Conservation (phyloP, 2,329 filamentous ascomycete genomes). For the Cryoendolithus antarcticus region DNA sequence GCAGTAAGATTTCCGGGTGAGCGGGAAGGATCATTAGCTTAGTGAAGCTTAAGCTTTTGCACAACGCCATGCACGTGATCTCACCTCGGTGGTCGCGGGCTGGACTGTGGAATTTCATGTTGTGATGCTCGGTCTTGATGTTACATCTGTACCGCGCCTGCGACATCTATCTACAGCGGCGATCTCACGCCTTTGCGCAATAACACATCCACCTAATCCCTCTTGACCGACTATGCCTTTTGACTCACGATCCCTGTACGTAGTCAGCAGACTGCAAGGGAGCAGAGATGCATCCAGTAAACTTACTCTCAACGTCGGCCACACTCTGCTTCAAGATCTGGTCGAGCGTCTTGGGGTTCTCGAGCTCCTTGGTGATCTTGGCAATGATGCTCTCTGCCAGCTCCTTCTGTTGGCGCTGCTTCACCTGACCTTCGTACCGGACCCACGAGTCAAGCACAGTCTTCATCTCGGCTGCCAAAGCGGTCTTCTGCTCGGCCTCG, state of each 20-base stretch:
- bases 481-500: constrained; percentile 93
- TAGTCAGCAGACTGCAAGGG: not conserved
- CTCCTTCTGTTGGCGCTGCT: constrained; percentile 96
- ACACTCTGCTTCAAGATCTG: constrained; percentile 97
- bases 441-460: constrained; percentile 95
- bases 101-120: too few species aligned
- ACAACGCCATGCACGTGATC: too few species aligned
- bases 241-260: constrained; percentile 7
- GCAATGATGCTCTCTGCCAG: constrained; percentile 83
- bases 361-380: constrained; percentile 97
- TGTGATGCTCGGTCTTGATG: too few species aligned
- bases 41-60: too few species aligned
- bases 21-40: too few species aligned
- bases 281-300: not conserved
- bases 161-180: too few species aligned
- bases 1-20: too few species aligned
- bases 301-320: constrained; percentile 85
- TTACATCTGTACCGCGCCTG: too few species aligned
- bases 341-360: constrained; percentile 94
- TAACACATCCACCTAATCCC: too few species aligned
- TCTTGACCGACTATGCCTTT: constrained; percentile 4
- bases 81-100: too few species aligned
- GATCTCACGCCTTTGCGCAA: too few species aligned
- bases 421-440: constrained; percentile 95
- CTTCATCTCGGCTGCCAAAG: constrained; percentile 87